Percentiles rank a stretch among this genome's conserved stretches.
Evolutionary conservation across 1,284 basidiomycete genomes (phyloP).

Genomic region (Inonotus obliquus): DNA sequence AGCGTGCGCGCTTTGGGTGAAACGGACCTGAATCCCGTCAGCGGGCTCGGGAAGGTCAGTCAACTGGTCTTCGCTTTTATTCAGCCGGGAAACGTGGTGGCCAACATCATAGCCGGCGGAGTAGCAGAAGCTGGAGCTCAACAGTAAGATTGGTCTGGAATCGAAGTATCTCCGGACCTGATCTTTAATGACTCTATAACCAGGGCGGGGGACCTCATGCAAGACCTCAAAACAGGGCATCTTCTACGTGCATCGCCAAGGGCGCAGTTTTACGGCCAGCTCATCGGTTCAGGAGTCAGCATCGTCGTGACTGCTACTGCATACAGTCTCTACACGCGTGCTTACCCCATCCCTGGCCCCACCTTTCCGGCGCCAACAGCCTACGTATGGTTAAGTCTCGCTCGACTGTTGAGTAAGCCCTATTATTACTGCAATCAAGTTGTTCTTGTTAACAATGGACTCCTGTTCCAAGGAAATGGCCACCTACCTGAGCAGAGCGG

Average conservation of each 20-base stretch:
- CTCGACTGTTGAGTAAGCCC: constrained; percentile 74
- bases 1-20: constrained; percentile 90
- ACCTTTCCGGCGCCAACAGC: constrained; percentile 94
- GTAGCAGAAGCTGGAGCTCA: constrained; percentile 95
- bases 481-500: constrained; percentile 74
- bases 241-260: constrained; percentile 82
- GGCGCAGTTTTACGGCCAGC: constrained; percentile 84
- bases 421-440: not conserved
- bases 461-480: constrained; percentile 57
- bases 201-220: constrained; percentile 96
- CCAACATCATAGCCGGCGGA: constrained; percentile 94
- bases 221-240: constrained; percentile 95
- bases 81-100: constrained; percentile 91
- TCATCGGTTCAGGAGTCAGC: constrained; percentile 83
- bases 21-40: constrained; percentile 92
- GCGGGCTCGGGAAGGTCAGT: constrained; percentile 91
- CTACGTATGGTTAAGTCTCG: constrained; percentile 88
- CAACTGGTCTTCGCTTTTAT: constrained; percentile 93
- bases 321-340: constrained; percentile 82
- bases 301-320: constrained; percentile 87
- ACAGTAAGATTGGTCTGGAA: constrained; percentile 54
- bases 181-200: not conserved
- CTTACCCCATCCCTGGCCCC: constrained; percentile 84
- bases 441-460: not conserved
- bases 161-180: not conserved